Base-by-base conservation (phyloP, 2,329 filamentous ascomycete genomes). In the Fusarium annulatum region DNA sequence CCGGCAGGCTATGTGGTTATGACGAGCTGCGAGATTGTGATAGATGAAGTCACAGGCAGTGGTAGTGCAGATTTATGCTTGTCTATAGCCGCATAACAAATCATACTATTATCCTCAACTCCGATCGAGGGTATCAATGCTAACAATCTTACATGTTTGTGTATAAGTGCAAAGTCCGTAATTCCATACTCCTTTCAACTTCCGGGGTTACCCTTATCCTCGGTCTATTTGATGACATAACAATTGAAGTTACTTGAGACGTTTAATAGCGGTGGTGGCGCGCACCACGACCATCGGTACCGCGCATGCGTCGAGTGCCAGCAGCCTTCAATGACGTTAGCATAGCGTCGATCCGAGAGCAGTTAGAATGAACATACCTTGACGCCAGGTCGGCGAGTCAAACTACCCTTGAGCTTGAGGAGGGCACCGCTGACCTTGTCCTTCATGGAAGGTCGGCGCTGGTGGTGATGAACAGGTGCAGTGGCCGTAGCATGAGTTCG, bases 391-490 rank as follows among this genome's bases (percentile, higher is more conserved):
- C 90, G 86, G 53, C 89, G 82, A 2, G 91, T 95, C 64, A 96
- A 79, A 61, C 85, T 89, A 12, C 94, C 93, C 81, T 90, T 91
- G 72, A 96, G 82, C 85, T 89, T 94, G 84, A 93, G 86, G 81
- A 96, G 85, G 1, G 93, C 93, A 23, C 94, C 94, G 56, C 88
- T 91, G 76, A 96, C 87, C 83, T 95, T 96, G 84, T 96, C 93
- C 52, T 92, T 92, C 73, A 95, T 85, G 43, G 87, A 89, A 7
- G 89, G 87, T 77, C 91, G 89, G 78, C 93, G 90, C 80, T 89
- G 88, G 61, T 94, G 92, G 79, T 92, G 91, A 69, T 90, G 88
- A 21, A 84, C 83, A 5, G 67, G 67, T 26, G 67, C 61, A 41
- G 61, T 26, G 11, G 84, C 82, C 4, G 80, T 77, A 18, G 83